Percentiles rank a stretch among this genome's conserved stretches.
These are phyloP conservation scores for Malassezia psittaci DNA, from an alignment of 1,284 basidiomycete genomes.

Conservation along the genomic window DNA sequence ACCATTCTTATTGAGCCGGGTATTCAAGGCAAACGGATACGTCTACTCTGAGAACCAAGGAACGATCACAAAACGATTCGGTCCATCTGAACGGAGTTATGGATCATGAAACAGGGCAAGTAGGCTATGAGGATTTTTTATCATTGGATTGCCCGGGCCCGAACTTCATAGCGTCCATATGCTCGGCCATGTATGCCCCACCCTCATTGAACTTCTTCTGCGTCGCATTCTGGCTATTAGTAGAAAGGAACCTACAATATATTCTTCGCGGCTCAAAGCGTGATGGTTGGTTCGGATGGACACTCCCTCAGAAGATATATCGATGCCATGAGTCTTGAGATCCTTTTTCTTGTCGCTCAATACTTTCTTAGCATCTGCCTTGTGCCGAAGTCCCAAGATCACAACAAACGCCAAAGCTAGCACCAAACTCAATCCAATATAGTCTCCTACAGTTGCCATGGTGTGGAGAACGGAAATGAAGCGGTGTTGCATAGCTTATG, in stretches of 20 bases:
- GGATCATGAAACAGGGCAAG: neutral
- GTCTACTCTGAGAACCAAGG: slow-evolving; percentile 44
- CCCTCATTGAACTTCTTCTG: slow-evolving; percentile 1
- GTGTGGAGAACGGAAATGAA: neutral
- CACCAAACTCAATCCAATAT: slow-evolving; percentile 9
- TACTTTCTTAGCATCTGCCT: slow-evolving; percentile 2
- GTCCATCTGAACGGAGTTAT: neutral
- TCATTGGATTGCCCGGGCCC: neutral
- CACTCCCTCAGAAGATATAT: slow-evolving; percentile 11
- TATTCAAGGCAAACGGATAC: slow-evolving; percentile 88
- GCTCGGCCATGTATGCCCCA: slow-evolving; percentile 1
- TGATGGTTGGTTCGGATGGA: slow-evolving; percentile 7
- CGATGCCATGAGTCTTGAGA: slow-evolving; percentile 6
- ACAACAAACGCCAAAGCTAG: slow-evolving; percentile 5
- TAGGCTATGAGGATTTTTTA: neutral
- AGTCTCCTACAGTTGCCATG: slow-evolving; percentile 12
- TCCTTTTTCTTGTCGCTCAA: neutral
- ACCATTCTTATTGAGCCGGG: slow-evolving; percentile 70
- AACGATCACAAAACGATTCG: slow-evolving; percentile 41
- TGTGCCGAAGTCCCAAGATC: neutral
- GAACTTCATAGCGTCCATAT: slow-evolving; percentile 3
- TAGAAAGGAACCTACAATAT: slow-evolving; percentile 3
- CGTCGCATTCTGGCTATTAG: slow-evolving; percentile 2
- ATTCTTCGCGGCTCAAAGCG: slow-evolving; percentile 2
- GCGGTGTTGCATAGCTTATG: neutral